Base-by-base conservation (phyloP, 208 protist genomes). In the Leishmania amazonensis region DNA sequence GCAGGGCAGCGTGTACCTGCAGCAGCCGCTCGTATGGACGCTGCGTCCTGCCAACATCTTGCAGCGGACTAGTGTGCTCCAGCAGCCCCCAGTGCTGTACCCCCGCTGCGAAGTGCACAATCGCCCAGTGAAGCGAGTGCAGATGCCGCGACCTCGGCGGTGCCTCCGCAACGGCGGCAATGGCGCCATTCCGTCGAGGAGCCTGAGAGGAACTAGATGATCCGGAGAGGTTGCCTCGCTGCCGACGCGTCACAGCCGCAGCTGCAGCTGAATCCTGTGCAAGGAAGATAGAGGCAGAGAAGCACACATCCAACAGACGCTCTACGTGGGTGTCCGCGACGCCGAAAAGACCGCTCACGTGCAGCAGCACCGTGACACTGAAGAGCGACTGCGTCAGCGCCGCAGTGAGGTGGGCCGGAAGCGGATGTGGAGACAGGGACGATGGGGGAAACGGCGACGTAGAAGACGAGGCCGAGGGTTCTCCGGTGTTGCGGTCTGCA, bases 211-310 rank as follows among this genome's bases (percentile, higher is more conserved):
- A 31, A 7, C 17, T 73, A 47, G 42, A 51, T 73, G 42, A 53
- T 35, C 42, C 35, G 31, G 42, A 5, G 28, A 5, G 21, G 21
- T n/a, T 24, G 40, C 21, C 19, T 73, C 68, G 35, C 21, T 31
- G 40, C 68, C 24, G 40, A n/a, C 54, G 7, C n/a, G 35, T 28
- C 62, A 47, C 47, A 58, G 58, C 57, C 68, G 70, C 85, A 49
- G 38, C 76, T 13, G 81, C 35, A 11, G 78, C 83, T 7, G 49
- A 80, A 76, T 76, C 49, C 73, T 89, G 88, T 11, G 94, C 93
- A 51, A 97, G 81, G 77, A 95, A 93, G 35, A 95, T 85, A 60
- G 78, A 94, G 47, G 74, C 79, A 1, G 94, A 97, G 60, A 97
- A 81, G 57, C 80, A 81, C 8, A 90, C 71, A 42, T 86, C 81